These are phyloP conservation scores for Nicotiana tomentosiformis DNA, from an alignment of 257 asterid species.

Conservation along the genomic window DNA sequence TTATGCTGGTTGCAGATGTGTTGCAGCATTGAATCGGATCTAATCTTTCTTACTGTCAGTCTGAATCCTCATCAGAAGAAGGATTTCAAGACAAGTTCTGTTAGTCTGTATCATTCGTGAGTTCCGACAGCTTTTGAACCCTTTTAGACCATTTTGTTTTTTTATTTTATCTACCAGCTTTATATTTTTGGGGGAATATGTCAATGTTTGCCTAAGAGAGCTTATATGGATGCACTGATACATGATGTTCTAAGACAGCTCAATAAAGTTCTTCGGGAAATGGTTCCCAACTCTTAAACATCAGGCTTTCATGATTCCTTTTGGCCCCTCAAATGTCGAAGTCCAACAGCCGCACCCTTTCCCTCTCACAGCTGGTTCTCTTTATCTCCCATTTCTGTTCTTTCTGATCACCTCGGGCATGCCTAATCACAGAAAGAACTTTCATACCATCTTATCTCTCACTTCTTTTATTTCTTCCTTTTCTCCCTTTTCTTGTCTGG, in stretches of 20 bases:
- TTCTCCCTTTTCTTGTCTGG: not conserved
- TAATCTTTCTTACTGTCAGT: constrained; percentile 61
- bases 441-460: not conserved
- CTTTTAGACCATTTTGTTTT: constrained; percentile 4
- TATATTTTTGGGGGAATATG: not conserved
- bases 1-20: constrained; percentile 55
- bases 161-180: not conserved
- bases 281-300: not conserved
- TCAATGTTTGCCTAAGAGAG: not conserved
- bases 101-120: constrained; percentile 93
- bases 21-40: constrained; percentile 85
- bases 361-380: no score
- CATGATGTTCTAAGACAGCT: not conserved
- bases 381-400: no score
- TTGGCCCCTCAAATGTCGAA: not conserved
- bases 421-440: not conserved
- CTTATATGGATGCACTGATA: not conserved
- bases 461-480: not conserved
- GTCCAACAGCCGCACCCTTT: no score
- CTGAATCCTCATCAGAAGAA: constrained; percentile 78
- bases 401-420: not conserved
- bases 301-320: not conserved
- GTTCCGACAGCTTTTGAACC: constrained; percentile 13
- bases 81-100: constrained; percentile 53
- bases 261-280: not conserved